Conservation (phyloP, 305 asterid genomes). For the Solanum hybrid region DNA sequence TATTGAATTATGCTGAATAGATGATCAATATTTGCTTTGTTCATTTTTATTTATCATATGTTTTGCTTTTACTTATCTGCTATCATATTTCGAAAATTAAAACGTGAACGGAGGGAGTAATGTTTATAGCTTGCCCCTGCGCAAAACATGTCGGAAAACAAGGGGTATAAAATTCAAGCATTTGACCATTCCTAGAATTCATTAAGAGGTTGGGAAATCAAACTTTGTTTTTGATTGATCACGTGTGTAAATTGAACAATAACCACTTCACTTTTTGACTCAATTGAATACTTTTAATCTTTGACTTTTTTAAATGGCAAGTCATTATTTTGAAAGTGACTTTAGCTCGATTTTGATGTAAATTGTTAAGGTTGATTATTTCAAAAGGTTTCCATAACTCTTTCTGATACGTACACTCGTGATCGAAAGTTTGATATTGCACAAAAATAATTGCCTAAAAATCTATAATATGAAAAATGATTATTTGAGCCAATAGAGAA, state of each 20-base stretch:
- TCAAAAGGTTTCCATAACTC: not conserved
- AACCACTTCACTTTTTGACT: not conserved
- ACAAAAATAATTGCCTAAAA: no score
- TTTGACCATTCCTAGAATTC: not conserved
- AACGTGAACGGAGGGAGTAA: not conserved
- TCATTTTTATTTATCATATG: not conserved
- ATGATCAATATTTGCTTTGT: not conserved
- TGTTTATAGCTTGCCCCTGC: not conserved
- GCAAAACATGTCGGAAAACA: not conserved
- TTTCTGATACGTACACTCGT: no score
- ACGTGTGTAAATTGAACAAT: not conserved
- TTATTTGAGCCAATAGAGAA: no score
- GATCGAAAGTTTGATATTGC: no score
- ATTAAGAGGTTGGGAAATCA: not conserved
- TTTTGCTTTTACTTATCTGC: not conserved
- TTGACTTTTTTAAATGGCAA: not conserved
- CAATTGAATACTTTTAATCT: not conserved
- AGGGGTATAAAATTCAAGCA: not conserved
- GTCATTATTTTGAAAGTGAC: no score
- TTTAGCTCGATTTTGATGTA: not conserved
- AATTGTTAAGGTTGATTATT: no score
- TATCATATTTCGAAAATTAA: no score
- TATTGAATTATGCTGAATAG: not conserved
- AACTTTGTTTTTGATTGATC: not conserved
- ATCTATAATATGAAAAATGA: no score